Conservation (phyloP, 2,329 filamentous ascomycete species). For the Nannizziopsis barbatae region DNA sequence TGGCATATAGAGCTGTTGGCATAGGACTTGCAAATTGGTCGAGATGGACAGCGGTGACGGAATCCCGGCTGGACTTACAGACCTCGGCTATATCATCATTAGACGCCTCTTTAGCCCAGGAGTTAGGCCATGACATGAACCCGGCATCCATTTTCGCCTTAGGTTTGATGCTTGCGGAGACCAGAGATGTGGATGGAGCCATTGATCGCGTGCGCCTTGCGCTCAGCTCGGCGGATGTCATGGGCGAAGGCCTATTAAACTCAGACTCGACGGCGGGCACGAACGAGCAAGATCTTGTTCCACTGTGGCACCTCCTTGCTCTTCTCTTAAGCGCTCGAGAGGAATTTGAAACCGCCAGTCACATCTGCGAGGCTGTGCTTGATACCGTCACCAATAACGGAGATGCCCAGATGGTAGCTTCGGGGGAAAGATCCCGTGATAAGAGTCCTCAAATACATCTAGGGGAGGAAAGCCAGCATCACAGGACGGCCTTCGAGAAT, state of each 20-base stretch:
- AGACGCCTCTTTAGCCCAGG: slow-evolving; percentile 58
- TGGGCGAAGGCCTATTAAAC: slow-evolving; percentile 23
- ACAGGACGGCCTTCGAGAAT: slow-evolving; percentile 47
- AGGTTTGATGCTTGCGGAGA: slow-evolving; percentile 76
- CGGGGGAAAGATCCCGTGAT: slow-evolving; percentile 12
- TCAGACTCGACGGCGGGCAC: slow-evolving; percentile 23
- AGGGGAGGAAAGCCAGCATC: background rate
- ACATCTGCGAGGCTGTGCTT: slow-evolving; percentile 80
- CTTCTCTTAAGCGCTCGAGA: slow-evolving; percentile 76
- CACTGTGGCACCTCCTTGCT: slow-evolving; percentile 83
- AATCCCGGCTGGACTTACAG: slow-evolving; percentile 60
- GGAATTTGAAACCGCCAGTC: slow-evolving; percentile 67
- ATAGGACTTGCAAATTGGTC: slow-evolving; percentile 82
- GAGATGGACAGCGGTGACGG: slow-evolving; percentile 63
- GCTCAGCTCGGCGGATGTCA: slow-evolving; percentile 41
- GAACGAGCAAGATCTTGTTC: slow-evolving; percentile 48
- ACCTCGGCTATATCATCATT: slow-evolving; percentile 65
- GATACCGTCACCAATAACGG: slow-evolving; percentile 68
- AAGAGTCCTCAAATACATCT: background rate
- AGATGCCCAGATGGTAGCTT: slow-evolving; percentile 30
- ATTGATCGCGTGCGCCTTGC: slow-evolving; percentile 73
- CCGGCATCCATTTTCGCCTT: slow-evolving; percentile 70
- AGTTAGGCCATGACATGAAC: slow-evolving; percentile 55
- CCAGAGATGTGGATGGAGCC: slow-evolving; percentile 65
- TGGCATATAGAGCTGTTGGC: slow-evolving; percentile 74